Evolutionary conservation across 495 filamentous ascomycete genomes (phyloP), one percentile per base, ranked within the genome.

Genomic region (Xeromyces bisporus): DNA sequence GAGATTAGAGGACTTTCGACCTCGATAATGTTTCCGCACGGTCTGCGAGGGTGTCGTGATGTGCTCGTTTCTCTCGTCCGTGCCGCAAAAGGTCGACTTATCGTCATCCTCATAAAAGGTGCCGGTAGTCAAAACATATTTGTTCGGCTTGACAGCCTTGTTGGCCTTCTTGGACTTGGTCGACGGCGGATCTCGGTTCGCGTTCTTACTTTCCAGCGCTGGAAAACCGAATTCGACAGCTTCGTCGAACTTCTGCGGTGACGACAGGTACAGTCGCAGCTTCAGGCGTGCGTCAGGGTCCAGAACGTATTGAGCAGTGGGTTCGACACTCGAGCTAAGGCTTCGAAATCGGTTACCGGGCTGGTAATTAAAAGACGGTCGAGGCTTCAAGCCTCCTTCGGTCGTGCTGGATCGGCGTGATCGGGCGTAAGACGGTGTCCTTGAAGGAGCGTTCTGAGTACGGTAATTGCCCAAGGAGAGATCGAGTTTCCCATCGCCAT

Each of bases 221-320:
- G 85, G 84, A 40, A 94, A 93, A 3, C 87, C 86, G 55, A 89
- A 93, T 46, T 89, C 81, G 32, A 93, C 68, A 1, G 82, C 85
- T 57, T 94, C 86, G 44, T 96, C 89, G 36, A 94, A 93, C 47
- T 92, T 93, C 39, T 93, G 81, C 6, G 84, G 80, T 1, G 87
- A 94, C 11, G 80, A 78, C 2, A 92, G 66, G 39, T 85, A 92
- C n/a, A 84, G 74, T 2, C 83, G 75, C 8, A 94, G 57, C 47
- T 87, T 92, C 29, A 86, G 55, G 23, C 87, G 71, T 23, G 85
- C 81, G 47, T 93, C 82, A 0, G 85, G 84, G 38, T 96, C 84
- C 49, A 80, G 82, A 42, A 93, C 93, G 50, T 93, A 76, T 25
- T 77, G 69, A 0, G 83, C 79, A 26, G 66, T 63, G 13, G 79